Evolutionary conservation across 345 rosid species (phyloP), one percentile per base, ranked within the genome.

Genomic region (Melaleuca quinquenervia): DNA sequence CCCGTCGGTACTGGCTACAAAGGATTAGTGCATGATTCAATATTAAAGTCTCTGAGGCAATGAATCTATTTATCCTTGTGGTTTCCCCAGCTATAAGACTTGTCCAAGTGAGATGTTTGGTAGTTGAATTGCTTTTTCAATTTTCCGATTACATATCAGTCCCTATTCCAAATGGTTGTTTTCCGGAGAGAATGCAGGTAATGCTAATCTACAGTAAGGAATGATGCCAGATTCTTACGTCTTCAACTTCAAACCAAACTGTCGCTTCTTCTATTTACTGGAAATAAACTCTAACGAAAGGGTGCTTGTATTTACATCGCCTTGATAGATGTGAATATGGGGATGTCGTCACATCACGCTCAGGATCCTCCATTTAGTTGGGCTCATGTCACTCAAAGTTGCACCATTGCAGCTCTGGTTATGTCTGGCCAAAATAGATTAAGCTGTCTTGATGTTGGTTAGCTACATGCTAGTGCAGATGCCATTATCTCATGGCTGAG

Each of bases 191-290:
- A 62, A 29, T 62, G 75, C 20, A 62, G 75, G 44, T 62, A 62
- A 62, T 62, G 21, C 75, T 62, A 29, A 90, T 9, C 82, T 55
- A 86, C 64, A 6, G 89, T 83, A 74, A 88, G 85, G 26, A 86
- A 85, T 11, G 89, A 83, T 64, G 88, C n/a, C n/a, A n/a, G n/a
- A n/a, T n/a, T n/a, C n/a, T 56, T 56, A 56, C 29, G 62, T 14
- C 62, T 56, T 56, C 62, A 56, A 56, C 26, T 56, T 56, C 62
- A 0, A 56, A 56, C 62, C 62, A 56, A 56, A 56, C 7, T 26
- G 29, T 56, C 62, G 2, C 14, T 10, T 56, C 6, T 7, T 2
- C 1, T 56, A 11, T 56, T 11, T 2, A 56, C 62, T 56, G 62
- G 62, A 56, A 56, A 3, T 27, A 56, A 56, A 56, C 29, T 56